Percentiles rank a stretch among this genome's conserved stretches.
phyloP scores from a whole-genome alignment of 1,284 basidiomycete species.

The Takashimella tepidaria region DNA sequence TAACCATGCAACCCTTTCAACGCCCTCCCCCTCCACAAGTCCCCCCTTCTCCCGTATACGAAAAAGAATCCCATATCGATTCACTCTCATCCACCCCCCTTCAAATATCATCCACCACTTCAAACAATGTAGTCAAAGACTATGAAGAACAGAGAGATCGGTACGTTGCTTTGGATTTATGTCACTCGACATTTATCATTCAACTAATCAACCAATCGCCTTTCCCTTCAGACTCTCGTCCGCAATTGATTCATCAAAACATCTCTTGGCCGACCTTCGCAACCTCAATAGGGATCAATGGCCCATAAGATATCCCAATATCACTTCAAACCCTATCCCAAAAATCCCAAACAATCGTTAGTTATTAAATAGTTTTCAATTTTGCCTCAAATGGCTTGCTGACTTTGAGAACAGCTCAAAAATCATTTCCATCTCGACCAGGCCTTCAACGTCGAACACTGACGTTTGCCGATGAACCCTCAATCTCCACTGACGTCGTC shows the following conservation, averaged over 20 bases:
- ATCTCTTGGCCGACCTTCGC: conserved; percentile 66
- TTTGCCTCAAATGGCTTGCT: too few species aligned
- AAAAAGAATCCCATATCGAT: conserved; percentile 44
- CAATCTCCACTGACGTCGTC: conserved; percentile 62
- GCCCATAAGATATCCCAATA: conserved; percentile 77
- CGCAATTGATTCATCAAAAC: conserved; percentile 66
- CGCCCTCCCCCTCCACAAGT: conserved; percentile 16
- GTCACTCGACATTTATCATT: too few species aligned
- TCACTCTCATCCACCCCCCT: conserved; percentile 15
- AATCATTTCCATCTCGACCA: conserved; percentile 12
- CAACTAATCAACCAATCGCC: too few species aligned
- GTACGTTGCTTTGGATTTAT: conserved; percentile 29
- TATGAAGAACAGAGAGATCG: conserved; percentile 46
- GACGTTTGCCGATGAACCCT: conserved; percentile 75
- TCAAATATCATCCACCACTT: conserved; percentile 30
- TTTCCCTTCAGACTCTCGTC: conserved; percentile 61
- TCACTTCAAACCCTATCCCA: not conserved
- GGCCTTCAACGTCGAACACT: conserved; percentile 58
- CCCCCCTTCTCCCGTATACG: conserved; percentile 31
- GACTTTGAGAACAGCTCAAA: not conserved
- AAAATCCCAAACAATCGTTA: not conserved
- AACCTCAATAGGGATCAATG: conserved; percentile 80
- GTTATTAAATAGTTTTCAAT: too few species aligned
- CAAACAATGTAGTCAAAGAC: conserved; percentile 37
- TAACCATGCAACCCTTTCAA: conserved; percentile 41